Evolutionary conservation across 345 rosid species (phyloP).

Genomic region (Kandelia obovata): DNA sequence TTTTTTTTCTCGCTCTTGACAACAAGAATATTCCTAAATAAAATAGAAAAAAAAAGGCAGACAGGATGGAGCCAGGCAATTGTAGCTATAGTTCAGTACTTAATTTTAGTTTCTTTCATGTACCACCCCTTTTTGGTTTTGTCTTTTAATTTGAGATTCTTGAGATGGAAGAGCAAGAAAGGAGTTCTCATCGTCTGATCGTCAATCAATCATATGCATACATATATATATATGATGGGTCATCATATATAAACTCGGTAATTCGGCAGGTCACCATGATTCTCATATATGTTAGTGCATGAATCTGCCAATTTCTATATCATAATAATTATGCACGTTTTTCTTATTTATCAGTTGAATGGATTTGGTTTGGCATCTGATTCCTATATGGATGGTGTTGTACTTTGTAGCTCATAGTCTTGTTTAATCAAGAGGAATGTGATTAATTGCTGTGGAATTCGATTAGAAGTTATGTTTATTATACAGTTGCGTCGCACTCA

Average conservation of each 20-base stretch:
- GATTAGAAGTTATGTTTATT: too few relatives aligned
- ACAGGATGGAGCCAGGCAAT: slow-evolving; percentile 76
- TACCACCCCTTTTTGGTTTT: background rate
- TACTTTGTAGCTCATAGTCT: background rate
- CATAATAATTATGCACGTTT: too few relatives aligned
- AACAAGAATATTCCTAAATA: slow-evolving; percentile 21
- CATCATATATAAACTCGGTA: too few relatives aligned
- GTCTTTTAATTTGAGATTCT: background rate
- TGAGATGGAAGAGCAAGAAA: background rate
- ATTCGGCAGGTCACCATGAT: too few relatives aligned
- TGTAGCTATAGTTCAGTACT: slow-evolving; percentile 4
- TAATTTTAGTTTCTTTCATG: slow-evolving; percentile 9
- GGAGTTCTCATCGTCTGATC: background rate
- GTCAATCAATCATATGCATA: background rate
- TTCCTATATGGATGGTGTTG: too few relatives aligned
- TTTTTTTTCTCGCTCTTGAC: background rate
- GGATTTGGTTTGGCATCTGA: too few relatives aligned
- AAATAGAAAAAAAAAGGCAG: slow-evolving; percentile 38
- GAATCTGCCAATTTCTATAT: too few relatives aligned
- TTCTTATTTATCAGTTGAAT: too few relatives aligned
- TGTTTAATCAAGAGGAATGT: background rate
- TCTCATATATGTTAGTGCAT: too few relatives aligned
- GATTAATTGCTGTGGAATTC: too few relatives aligned
- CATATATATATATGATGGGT: too few relatives aligned
- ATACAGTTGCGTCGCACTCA: background rate